A percentile compares a stretch with the other conserved stretches of the same genome.
phyloP scores from a whole-genome alignment of 1,139 yeast genomes.

The Debaryomyces robertsiae region DNA sequence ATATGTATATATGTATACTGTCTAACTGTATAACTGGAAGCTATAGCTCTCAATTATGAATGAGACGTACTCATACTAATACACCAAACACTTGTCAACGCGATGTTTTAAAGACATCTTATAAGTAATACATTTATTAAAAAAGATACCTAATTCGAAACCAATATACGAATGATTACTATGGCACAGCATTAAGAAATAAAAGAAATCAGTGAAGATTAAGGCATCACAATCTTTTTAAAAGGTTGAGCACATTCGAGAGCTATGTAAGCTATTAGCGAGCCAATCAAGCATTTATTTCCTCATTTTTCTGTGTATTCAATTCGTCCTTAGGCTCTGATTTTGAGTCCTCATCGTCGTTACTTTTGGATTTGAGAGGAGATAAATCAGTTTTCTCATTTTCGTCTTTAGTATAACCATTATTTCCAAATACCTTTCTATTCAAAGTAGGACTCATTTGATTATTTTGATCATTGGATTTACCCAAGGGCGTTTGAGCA shows the following conservation, averaged over 20 bases:
- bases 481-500: slow-evolving; percentile 49
- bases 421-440: slow-evolving; percentile 24
- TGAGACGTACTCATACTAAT: too few relatives aligned
- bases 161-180: neutral
- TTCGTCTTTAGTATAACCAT: slow-evolving; percentile 10
- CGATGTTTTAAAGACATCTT: neutral
- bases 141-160: neutral
- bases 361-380: slow-evolving; percentile 20
- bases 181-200: slow-evolving; percentile 2
- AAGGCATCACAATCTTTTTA: too few relatives aligned
- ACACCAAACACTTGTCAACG: too few relatives aligned
- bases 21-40: slow-evolving; percentile 1
- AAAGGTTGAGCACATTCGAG: too few relatives aligned
- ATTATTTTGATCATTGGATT: slow-evolving; percentile 40
- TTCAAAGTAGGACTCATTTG: slow-evolving; percentile 45
- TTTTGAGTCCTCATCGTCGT: slow-evolving; percentile 10
- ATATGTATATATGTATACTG: slow-evolving; percentile 7
- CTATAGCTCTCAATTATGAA: too few relatives aligned
- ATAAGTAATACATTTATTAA: neutral
- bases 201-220: neutral
- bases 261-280: too few relatives aligned
- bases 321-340: slow-evolving; percentile 4
- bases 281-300: slow-evolving; percentile 12
- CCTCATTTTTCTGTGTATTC: slow-evolving; percentile 10
- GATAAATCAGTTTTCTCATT: slow-evolving; percentile 19